Conservation (phyloP, 106 monocot genomes). For the Acanthochlamys bracteata region DNA sequence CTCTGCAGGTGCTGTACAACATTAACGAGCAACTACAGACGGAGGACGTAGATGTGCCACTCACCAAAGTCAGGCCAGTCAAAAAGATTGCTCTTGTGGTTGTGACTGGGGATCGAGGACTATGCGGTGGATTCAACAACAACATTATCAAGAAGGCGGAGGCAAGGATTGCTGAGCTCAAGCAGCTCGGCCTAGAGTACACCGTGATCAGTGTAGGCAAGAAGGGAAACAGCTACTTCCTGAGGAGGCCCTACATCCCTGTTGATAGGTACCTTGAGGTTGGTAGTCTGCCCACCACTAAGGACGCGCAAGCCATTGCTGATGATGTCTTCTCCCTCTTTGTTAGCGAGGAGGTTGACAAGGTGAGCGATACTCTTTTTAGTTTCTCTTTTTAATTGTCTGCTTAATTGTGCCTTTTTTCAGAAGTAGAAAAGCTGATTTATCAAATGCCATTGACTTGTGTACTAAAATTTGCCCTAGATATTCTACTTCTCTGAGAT, state of each 20-base stretch:
- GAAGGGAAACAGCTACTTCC: slow-evolving; percentile 80
- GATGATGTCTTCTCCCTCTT: slow-evolving; percentile 94
- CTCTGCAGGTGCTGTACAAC: slow-evolving; percentile 55
- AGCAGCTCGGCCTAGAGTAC: slow-evolving; percentile 47
- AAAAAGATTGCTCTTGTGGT: slow-evolving; percentile 88
- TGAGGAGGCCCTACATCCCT: slow-evolving; percentile 71
- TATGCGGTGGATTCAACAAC: slow-evolving; percentile 90
- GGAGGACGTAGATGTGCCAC: slow-evolving; percentile 80
- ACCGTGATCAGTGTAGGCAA: slow-evolving; percentile 77
- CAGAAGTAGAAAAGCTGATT: too few relatives aligned
- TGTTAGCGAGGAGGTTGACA: slow-evolving; percentile 81
- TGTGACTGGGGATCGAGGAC: slow-evolving; percentile 85
- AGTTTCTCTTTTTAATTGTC: not conserved
- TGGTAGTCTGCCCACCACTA: slow-evolving; percentile 63
- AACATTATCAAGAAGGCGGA: slow-evolving; percentile 75
- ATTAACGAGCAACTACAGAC: slow-evolving; percentile 89
- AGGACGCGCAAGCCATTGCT: slow-evolving; percentile 85
- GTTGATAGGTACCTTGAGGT: slow-evolving; percentile 68
- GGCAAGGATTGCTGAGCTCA: slow-evolving; percentile 53
- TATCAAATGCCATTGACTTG: too few relatives aligned
- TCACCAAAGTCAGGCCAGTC: slow-evolving; percentile 66
- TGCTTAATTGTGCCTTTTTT: not conserved
- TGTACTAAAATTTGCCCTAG: too few relatives aligned
- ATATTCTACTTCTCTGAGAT: too few relatives aligned
- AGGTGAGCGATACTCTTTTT: slow-evolving; percentile 16